phyloP scores from a whole-genome alignment of 345 rosid genomes.

The Heritiera littoralis region DNA sequence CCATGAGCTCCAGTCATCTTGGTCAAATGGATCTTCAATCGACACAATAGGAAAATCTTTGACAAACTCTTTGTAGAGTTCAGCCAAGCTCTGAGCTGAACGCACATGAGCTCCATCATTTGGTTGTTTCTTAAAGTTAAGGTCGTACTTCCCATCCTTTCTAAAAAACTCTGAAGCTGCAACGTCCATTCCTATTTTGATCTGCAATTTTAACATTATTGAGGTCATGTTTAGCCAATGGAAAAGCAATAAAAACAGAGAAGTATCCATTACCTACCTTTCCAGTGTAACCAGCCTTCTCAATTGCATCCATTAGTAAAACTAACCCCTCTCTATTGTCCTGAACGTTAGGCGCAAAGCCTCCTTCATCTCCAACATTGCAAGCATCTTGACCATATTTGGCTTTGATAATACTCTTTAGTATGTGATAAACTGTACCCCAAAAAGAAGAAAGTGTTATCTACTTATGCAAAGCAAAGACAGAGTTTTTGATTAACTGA shows the following conservation, averaged over 20 bases:
- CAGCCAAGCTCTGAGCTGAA: conserved; percentile 74
- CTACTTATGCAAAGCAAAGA: not conserved
- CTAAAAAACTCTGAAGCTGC: conserved; percentile 94
- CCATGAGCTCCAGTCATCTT: conserved; percentile 99
- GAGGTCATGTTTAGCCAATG: not conserved
- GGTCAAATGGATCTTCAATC: conserved; percentile 98
- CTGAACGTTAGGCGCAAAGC: conserved; percentile 98
- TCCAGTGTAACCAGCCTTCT: conserved; percentile 92
- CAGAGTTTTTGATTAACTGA: not conserved
- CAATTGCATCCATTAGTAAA: conserved; percentile 94
- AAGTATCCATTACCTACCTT: conserved; percentile 46
- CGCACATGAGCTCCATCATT: conserved; percentile 85
- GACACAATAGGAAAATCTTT: conserved; percentile 91
- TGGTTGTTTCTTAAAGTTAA: conserved; percentile 94
- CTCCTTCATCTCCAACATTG: conserved; percentile 99
- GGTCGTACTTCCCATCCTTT: conserved; percentile 82
- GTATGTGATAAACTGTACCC: conserved; percentile 72
- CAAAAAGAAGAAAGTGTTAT: conserved; percentile 15
- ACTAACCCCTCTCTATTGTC: conserved; percentile 96
- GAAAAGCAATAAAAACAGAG: not conserved
- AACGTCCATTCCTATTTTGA: conserved; percentile 98
- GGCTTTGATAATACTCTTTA: conserved; percentile 82
- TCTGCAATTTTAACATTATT: conserved; percentile 45
- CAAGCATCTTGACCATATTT: conserved; percentile 99
- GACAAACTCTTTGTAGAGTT: conserved; percentile 82